These are phyloP conservation scores for Rosa lucieae DNA, from an alignment of 306 rosid species.

Conservation along the genomic window DNA sequence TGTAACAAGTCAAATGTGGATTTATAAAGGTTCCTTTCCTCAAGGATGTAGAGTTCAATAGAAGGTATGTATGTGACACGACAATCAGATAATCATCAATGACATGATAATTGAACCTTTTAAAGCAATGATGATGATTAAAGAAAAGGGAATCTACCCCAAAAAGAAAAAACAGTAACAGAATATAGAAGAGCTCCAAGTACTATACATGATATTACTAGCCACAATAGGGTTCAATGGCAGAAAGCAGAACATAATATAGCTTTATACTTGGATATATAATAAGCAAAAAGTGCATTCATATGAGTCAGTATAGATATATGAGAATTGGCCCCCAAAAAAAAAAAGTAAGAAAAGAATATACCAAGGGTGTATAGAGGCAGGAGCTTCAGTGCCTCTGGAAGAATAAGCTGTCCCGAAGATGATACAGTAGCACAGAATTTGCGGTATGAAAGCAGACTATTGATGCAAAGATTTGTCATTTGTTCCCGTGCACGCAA, in stretches of 20 bases:
- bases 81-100: neutral
- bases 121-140: neutral
- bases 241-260: neutral
- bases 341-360: slow-evolving; percentile 14
- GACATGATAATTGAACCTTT: neutral
- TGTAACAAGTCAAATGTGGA: neutral
- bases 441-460: slow-evolving; percentile 86
- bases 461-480: slow-evolving; percentile 80
- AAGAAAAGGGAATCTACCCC: neutral
- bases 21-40: neutral
- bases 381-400: slow-evolving; percentile 97
- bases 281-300: neutral
- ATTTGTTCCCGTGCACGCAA: slow-evolving; percentile 82
- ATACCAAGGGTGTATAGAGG: slow-evolving; percentile 92
- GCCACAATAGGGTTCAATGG: neutral
- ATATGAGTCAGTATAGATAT: neutral
- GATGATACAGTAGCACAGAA: slow-evolving; percentile 95
- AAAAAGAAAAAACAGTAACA: neutral
- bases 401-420: slow-evolving; percentile 97
- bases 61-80: neutral
- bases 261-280: neutral
- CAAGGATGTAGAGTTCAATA: neutral
- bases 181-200: neutral
- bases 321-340: neutral
- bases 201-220: neutral